Percentiles rank a stretch among this genome's conserved stretches.
These are phyloP conservation scores for Tylopilus balloui DNA, from an alignment of 768 basidiomycete species.

Conservation along the genomic window DNA sequence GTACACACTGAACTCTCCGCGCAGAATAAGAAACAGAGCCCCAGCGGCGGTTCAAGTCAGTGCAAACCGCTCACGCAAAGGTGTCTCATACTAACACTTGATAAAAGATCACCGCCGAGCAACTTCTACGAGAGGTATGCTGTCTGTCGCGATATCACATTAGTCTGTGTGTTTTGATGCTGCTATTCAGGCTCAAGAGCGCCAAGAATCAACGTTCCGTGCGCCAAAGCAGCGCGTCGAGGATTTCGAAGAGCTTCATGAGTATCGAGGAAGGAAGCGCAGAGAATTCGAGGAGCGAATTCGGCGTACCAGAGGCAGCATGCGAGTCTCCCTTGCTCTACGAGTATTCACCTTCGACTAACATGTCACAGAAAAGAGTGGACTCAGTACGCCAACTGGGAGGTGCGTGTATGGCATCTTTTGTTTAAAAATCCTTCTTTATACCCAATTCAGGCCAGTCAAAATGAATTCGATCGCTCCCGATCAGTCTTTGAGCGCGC, in stretches of 20 bases:
- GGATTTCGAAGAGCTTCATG: constrained; percentile 88
- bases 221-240: constrained; percentile 95
- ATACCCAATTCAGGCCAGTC: constrained; percentile 60
- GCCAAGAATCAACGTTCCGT: constrained; percentile 87
- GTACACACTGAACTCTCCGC: constrained; percentile 5
- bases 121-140: constrained; percentile 86
- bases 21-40: constrained; percentile 91
- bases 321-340: constrained; percentile 42
- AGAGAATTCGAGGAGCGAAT: constrained; percentile 94
- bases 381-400: constrained; percentile 85
- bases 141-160: not conserved
- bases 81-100: constrained; percentile 13
- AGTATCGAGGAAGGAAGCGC: constrained; percentile 88
- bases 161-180: constrained; percentile 1
- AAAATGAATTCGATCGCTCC: constrained; percentile 93
- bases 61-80: constrained; percentile 1
- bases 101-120: constrained; percentile 91
- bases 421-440: not conserved
- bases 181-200: constrained; percentile 78
- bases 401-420: constrained; percentile 40
- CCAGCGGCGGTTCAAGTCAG: constrained; percentile 87
- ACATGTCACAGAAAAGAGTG: constrained; percentile 65
- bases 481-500: constrained; percentile 96
- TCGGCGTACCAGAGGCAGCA: constrained; percentile 72
- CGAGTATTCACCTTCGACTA: not conserved